Evolutionary conservation across 2,329 filamentous ascomycete species (phyloP), one percentile per base, ranked within the genome.

Genomic region (Trichophyton rubrum): DNA sequence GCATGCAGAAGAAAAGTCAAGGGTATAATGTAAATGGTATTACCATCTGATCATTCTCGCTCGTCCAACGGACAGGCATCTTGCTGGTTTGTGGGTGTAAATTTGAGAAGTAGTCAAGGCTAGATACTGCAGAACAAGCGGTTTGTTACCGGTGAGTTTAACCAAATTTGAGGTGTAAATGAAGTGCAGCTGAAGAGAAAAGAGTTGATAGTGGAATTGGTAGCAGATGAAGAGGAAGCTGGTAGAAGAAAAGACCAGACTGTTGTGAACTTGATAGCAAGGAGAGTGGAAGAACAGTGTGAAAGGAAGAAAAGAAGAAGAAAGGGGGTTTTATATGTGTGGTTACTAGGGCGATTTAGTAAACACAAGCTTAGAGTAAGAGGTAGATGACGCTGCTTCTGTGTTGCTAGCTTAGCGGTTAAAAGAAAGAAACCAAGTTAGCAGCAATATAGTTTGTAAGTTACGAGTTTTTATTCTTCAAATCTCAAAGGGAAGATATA

Each of bases 11-110:
- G 33, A 43, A 33, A n/a, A 58, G n/a, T 17, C 33, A 22, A 30
- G 55, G 15, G 5, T 9, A 15, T 38, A 38, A 38, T 40, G 33
- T 9, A 51, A 53, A 38, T 30, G 45, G 35, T 11, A 55, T 20
- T 66, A 73, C 73, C 8, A 72, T 66, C 59, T 74, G 72, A 47
- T 74, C 72, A 13, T 67, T 70, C 11, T 73, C 71, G 0, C 71
- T 63, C 22, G 68, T 71, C 73, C 73, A 75, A 30, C 67, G 69
- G 27, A 74, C 64, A 17, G 72, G 71, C 72, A 75, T 75, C 49
- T 63, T 69, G 61, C 22, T 30, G 22, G 15, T 22, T 45, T 22
- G 8, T 22, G 8, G 3, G 22, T 9, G 20, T 47, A 17, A 17
- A 11, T 20, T 24, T 8, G 9, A 11, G 43, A 22, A 11, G 41